phyloP scores from a whole-genome alignment of 2,329 filamentous ascomycete genomes.

The Fusarium sp. region DNA sequence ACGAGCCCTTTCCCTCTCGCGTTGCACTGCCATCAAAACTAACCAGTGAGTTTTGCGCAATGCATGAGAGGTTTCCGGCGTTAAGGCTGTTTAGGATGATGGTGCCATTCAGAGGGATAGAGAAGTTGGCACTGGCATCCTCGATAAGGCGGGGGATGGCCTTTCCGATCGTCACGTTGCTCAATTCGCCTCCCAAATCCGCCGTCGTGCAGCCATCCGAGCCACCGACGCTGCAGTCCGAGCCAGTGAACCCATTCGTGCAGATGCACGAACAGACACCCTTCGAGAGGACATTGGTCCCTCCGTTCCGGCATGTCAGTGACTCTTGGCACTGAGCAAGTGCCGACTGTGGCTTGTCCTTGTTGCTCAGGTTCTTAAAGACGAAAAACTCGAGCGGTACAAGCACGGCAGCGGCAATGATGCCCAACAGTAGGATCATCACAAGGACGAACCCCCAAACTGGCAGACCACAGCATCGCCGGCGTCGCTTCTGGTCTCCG shows the following conservation, averaged over 20 bases:
- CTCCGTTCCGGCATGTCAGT: slow-evolving; percentile 81
- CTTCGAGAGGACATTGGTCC: slow-evolving; percentile 76
- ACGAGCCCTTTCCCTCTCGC: slow-evolving; percentile 48
- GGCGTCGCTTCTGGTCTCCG: slow-evolving; percentile 53
- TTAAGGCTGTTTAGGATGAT: slow-evolving; percentile 83
- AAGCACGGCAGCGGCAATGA: slow-evolving; percentile 84
- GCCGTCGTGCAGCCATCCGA: slow-evolving; percentile 67
- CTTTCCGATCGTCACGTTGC: slow-evolving; percentile 83
- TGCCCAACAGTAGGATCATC: slow-evolving; percentile 73
- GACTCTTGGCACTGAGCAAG: slow-evolving; percentile 69
- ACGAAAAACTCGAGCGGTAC: slow-evolving; percentile 78
- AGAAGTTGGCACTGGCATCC: slow-evolving; percentile 75
- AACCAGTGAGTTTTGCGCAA: slow-evolving; percentile 87
- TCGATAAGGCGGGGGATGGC: slow-evolving; percentile 81
- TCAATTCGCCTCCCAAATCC: slow-evolving; percentile 55
- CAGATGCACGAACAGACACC: slow-evolving; percentile 87
- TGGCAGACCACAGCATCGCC: slow-evolving; percentile 86
- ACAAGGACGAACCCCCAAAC: slow-evolving; percentile 80
- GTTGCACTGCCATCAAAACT: slow-evolving; percentile 76
- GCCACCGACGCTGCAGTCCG: slow-evolving; percentile 62
- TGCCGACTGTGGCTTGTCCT: slow-evolving; percentile 52
- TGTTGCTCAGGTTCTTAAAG: slow-evolving; percentile 61
- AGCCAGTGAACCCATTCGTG: slow-evolving; percentile 83
- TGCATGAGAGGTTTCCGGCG: slow-evolving; percentile 80
- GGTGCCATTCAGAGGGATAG: slow-evolving; percentile 77